Evolutionary conservation across 179 eudicot genomes (phyloP).

Genomic region (Drosera spatulata): DNA sequence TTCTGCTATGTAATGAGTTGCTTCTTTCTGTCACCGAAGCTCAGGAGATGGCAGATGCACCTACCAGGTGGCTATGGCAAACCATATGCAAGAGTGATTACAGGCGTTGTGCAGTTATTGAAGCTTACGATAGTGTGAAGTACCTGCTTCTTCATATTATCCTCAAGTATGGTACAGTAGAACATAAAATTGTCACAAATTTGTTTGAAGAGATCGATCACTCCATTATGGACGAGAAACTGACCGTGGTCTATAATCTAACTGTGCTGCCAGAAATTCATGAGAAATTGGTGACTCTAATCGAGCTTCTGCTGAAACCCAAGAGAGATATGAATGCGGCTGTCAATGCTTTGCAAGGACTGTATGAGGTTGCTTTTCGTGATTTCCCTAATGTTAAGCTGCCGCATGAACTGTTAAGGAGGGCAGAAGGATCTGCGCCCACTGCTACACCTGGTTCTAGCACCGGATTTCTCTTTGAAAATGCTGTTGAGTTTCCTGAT

Average conservation of each 20-base stretch:
- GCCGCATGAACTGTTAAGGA: slow-evolving; percentile 27
- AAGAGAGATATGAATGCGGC: slow-evolving; percentile 30
- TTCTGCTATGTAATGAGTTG: slow-evolving; percentile 78
- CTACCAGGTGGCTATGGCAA: slow-evolving; percentile 54
- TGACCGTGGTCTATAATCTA: slow-evolving; percentile 40
- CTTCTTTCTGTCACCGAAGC: slow-evolving; percentile 79
- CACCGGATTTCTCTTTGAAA: slow-evolving; percentile 54
- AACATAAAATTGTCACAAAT: slow-evolving; percentile 43
- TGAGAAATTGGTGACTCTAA: slow-evolving; percentile 39
- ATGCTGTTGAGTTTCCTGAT: slow-evolving; percentile 62
- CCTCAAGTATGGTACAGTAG: slow-evolving; percentile 46
- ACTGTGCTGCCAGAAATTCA: slow-evolving; percentile 43
- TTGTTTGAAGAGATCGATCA: slow-evolving; percentile 54
- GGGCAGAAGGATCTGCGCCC: slow-evolving; percentile 53
- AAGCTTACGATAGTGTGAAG: slow-evolving; percentile 73
- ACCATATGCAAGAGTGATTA: slow-evolving; percentile 79
- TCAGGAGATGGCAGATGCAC: slow-evolving; percentile 26
- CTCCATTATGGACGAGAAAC: slow-evolving; percentile 26
- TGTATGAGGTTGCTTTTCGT: slow-evolving; percentile 64
- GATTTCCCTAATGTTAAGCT: slow-evolving; percentile 48
- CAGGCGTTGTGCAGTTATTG: slow-evolving; percentile 77
- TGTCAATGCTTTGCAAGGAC: slow-evolving; percentile 60
- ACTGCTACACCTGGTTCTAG: slow-evolving; percentile 21
- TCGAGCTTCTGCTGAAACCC: slow-evolving; percentile 44
- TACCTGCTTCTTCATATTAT: slow-evolving; percentile 51